Conservation (phyloP, 2,329 filamentous ascomycete genomes). For the Aureobasidium sp. region DNA sequence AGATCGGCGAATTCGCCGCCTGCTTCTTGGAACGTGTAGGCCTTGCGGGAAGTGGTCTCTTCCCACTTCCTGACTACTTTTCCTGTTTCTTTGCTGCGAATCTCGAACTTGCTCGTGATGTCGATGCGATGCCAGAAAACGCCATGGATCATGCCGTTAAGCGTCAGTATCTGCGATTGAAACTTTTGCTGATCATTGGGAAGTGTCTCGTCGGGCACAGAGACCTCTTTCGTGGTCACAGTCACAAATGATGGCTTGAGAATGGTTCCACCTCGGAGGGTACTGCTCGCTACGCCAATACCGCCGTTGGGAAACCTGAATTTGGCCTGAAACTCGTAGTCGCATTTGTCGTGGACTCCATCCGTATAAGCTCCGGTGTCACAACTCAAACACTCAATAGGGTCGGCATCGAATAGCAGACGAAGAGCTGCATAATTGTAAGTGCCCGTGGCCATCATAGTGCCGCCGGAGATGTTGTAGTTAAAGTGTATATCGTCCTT, state of each 20-base stretch:
- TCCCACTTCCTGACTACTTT: not conserved
- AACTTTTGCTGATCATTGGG: not conserved
- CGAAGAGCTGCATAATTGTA: not conserved
- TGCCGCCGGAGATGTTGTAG: slow-evolving; percentile 33
- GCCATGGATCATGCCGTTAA: not conserved
- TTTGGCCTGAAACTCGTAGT: not conserved
- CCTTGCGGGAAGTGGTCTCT: not conserved
- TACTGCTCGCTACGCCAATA: not conserved
- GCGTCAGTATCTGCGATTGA: not conserved
- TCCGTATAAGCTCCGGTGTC: not conserved
- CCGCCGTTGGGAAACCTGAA: not conserved
- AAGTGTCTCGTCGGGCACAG: not conserved
- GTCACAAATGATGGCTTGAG: not conserved
- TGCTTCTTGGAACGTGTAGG: not conserved
- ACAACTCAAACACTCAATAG: not conserved
- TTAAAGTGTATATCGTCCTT: slow-evolving; percentile 34
- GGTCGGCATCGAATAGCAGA: not conserved
- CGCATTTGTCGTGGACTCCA: not conserved
- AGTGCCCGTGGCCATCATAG: slow-evolving; percentile 26
- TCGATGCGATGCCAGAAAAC: not conserved
- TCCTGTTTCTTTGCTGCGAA: not conserved
- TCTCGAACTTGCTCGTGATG: not conserved
- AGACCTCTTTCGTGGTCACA: not conserved
- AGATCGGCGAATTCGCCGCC: not conserved
- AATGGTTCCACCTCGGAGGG: not conserved